phyloP scores from a whole-genome alignment of 352 stramenopile genomes.

The Phytophthora foliorum region DNA sequence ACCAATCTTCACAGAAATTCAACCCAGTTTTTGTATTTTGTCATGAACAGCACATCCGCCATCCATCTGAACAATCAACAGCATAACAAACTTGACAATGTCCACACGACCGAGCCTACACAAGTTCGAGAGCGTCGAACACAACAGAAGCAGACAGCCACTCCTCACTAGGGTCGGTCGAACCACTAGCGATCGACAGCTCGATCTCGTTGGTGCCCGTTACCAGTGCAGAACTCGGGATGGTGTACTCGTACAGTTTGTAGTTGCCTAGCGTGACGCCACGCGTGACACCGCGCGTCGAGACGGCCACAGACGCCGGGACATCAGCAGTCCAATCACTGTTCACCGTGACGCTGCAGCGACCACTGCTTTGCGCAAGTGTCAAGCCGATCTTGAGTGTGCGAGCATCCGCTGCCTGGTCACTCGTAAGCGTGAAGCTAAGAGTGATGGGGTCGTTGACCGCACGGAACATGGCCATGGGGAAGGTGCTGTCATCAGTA shows the following conservation, averaged over 20 bases:
- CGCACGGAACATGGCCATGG: constrained; percentile 56
- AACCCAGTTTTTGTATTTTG: neutral
- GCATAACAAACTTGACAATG: no score
- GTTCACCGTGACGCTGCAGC: constrained; percentile 48
- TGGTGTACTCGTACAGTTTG: constrained; percentile 54
- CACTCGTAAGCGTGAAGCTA: constrained; percentile 38
- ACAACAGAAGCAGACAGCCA: constrained; percentile 58
- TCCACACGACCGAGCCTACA: no score
- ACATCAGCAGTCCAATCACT: constrained; percentile 41
- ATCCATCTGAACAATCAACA: neutral
- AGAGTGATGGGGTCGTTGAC: constrained; percentile 54
- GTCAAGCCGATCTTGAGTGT: constrained; percentile 54
- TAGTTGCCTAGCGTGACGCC: constrained; percentile 59
- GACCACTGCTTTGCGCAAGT: constrained; percentile 50
- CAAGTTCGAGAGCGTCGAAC: constrained; percentile 56
- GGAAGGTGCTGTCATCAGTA: constrained; percentile 41
- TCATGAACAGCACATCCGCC: neutral
- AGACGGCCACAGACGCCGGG: constrained; percentile 40
- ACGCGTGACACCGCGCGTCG: constrained; percentile 56
- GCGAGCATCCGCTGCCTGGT: constrained; percentile 24
- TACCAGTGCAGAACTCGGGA: constrained; percentile 40
- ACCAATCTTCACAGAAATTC: neutral
- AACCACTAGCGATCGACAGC: constrained; percentile 50
- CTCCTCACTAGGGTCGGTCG: constrained; percentile 40
- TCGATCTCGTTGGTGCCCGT: constrained; percentile 44